Percentiles rank a stretch among this genome's conserved stretches.
Conservation (phyloP, 2,329 filamentous ascomycete genomes). For the Catunica adiposa region DNA sequence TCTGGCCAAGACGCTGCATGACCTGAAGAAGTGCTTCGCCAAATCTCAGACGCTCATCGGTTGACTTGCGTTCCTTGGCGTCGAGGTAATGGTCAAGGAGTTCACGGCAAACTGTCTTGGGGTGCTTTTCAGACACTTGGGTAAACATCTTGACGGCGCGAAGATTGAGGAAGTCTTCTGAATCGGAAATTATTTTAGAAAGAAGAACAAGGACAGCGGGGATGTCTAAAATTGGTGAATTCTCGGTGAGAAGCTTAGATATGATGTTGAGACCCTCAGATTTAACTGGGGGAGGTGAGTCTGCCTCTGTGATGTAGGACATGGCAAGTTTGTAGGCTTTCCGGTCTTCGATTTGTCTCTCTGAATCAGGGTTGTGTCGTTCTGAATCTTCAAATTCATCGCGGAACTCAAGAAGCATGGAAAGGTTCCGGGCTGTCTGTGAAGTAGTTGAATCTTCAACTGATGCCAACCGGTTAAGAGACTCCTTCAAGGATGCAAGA, state of each 20-base stretch:
- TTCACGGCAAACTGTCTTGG: constrained; percentile 43
- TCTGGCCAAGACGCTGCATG: constrained; percentile 41
- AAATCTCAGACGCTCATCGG: constrained; percentile 50
- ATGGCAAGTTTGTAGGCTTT: constrained; percentile 46
- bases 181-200: constrained; percentile 45
- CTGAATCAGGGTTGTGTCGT: constrained; percentile 25
- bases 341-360: constrained; percentile 40
- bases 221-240: constrained; percentile 47
- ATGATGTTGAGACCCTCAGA: constrained; percentile 48
- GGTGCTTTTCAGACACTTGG: constrained; percentile 43
- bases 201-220: constrained; percentile 46
- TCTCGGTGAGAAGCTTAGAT: constrained; percentile 36
- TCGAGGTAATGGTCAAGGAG: constrained; percentile 54
- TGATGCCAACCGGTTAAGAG: constrained; percentile 28
- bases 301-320: constrained; percentile 43
- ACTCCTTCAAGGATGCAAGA: constrained; percentile 30
- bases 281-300: constrained; percentile 49
- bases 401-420: constrained; percentile 38
- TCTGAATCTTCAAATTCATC: constrained; percentile 34
- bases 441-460: constrained; percentile 5
- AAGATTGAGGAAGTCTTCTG: constrained; percentile 56
- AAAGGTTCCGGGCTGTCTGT: constrained; percentile 37
- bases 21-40: constrained; percentile 52
- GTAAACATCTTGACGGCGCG: constrained; percentile 50
- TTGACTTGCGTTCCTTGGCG: constrained; percentile 35